Percentiles rank a stretch among this genome's conserved stretches.
These are phyloP conservation scores for Torrubiellomyces zombiae DNA, from an alignment of 2,329 filamentous ascomycete species.

Conservation along the genomic window DNA sequence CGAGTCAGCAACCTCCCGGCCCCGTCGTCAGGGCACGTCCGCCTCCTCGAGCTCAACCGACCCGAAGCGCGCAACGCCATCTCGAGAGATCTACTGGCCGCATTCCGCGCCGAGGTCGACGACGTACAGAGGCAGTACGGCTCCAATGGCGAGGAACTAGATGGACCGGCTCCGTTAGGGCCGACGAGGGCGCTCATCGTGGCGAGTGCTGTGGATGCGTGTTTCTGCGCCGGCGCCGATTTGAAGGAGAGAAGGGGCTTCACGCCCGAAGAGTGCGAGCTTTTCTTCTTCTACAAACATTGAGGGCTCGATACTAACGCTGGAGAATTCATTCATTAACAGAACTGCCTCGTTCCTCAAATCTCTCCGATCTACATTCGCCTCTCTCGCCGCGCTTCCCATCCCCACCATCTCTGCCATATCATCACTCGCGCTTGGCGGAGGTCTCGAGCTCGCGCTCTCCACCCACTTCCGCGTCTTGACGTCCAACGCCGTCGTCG, in stretches of 20 bases:
- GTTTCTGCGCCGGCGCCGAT: constrained; percentile 90
- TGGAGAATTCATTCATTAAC: constrained; percentile 2
- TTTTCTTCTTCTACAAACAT: not conserved
- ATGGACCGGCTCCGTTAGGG: constrained; percentile 18
- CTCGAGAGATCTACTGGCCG: constrained; percentile 57
- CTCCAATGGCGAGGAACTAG: constrained; percentile 32
- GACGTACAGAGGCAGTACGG: constrained; percentile 50
- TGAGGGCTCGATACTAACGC: not conserved
- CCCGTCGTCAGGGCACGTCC: constrained; percentile 66
- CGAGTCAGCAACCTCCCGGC: constrained; percentile 61
- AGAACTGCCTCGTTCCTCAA: constrained; percentile 69
- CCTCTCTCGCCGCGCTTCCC: constrained; percentile 54
- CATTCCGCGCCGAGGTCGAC: constrained; percentile 57
- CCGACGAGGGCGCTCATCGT: constrained; percentile 69
- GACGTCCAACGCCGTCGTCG: constrained; percentile 59
- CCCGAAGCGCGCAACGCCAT: constrained; percentile 81
- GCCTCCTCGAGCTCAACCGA: constrained; percentile 74
- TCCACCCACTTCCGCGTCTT: constrained; percentile 82
- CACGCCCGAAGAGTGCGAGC: constrained; percentile 58
- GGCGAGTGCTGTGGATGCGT: constrained; percentile 67
- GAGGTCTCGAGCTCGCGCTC: constrained; percentile 83
- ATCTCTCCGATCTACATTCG: constrained; percentile 60
- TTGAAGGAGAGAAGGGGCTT: constrained; percentile 75
- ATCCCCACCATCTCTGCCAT: constrained; percentile 85
- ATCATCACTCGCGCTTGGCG: constrained; percentile 72